Evolutionary conservation across 2,329 filamentous ascomycete genomes (phyloP), one percentile per base, ranked within the genome.

Genomic region (Trichoderma endophyticum): DNA sequence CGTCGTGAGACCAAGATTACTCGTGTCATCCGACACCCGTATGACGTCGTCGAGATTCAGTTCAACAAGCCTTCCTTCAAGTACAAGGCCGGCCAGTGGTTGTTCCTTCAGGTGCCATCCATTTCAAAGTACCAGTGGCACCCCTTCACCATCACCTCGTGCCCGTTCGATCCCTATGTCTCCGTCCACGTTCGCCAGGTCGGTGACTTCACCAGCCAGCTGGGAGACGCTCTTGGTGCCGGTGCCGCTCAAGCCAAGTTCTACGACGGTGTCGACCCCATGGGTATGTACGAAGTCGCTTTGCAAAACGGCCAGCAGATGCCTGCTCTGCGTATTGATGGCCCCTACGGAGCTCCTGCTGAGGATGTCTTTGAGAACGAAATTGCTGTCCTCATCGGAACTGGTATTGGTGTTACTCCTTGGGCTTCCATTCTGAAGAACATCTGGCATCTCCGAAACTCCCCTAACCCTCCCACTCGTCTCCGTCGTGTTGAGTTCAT

Each of bases 61-160:
- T 98, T 99, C 84, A 89, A 88, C 81, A 99, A 99, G 85, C 93
- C 95, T 6, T 96, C 92, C 72, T 97, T 99, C 92, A 93, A 91
- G 79, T 99, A 99, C 89, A 98, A 97, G 88, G 92, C 96, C 15
- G 96, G 96, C 36, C 96, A 99, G 84, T 99, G 95, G 95, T 90
- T 98, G 48, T 98, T 98, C 86, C 87, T 99, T 73, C 95, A 98
- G 81, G 91, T 97, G 28, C 96, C 96, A 0, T 91, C 93, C 7
- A 90, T 99, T 69, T 97, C 94, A 75, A 89, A 87, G 77, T 91
- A 94, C 79, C 94, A 99, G 84, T 99, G 96, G 96, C 96, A 99
- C 83, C 96, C 96, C 1, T 99, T 98, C 81, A 99, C 96, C 79
- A 98, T 99, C 82, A 99, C 96, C 3, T 98, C 96, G 11, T 99